Evolutionary conservation across 768 basidiomycete genomes (phyloP).

Genomic region (Mycena kentingensis): DNA sequence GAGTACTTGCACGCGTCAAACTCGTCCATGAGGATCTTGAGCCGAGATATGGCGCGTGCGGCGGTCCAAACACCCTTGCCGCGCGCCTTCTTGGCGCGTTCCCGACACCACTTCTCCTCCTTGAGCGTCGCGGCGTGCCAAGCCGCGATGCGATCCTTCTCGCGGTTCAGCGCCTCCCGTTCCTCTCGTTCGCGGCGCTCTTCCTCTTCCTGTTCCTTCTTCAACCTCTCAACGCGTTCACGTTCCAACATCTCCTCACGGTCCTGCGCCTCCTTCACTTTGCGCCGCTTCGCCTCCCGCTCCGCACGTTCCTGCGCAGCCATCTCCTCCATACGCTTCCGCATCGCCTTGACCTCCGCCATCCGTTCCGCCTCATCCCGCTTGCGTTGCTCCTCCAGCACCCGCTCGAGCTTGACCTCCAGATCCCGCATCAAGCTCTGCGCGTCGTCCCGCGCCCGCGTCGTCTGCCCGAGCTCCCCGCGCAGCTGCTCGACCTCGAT

Average conservation of each 20-base stretch:
- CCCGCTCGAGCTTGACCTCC: background rate
- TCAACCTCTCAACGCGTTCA: background rate
- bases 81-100: background rate
- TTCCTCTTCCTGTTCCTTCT: conserved; percentile 3
- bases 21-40: background rate
- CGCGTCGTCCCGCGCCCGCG: too few relatives aligned
- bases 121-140: conserved; percentile 2
- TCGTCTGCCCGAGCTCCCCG: too few relatives aligned
- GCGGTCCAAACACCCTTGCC: too few relatives aligned
- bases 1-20: background rate
- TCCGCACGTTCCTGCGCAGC: background rate
- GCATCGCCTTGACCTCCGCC: conserved; percentile 8
- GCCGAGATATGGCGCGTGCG: too few relatives aligned
- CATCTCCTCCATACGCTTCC: conserved; percentile 13
- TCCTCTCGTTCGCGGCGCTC: background rate
- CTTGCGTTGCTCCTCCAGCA: conserved; percentile 1
- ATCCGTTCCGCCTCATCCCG: background rate
- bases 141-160: background rate
- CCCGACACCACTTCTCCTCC: conserved; percentile 10
- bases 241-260: conserved; percentile 11
- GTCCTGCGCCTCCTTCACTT: conserved; percentile 2
- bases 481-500: too few relatives aligned
- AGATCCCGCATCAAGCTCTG: too few relatives aligned
- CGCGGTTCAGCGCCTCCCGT: too few relatives aligned
- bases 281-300: background rate